These are phyloP conservation scores for Starmerella apis DNA, from an alignment of 805 yeast species.

Conservation along the genomic window DNA sequence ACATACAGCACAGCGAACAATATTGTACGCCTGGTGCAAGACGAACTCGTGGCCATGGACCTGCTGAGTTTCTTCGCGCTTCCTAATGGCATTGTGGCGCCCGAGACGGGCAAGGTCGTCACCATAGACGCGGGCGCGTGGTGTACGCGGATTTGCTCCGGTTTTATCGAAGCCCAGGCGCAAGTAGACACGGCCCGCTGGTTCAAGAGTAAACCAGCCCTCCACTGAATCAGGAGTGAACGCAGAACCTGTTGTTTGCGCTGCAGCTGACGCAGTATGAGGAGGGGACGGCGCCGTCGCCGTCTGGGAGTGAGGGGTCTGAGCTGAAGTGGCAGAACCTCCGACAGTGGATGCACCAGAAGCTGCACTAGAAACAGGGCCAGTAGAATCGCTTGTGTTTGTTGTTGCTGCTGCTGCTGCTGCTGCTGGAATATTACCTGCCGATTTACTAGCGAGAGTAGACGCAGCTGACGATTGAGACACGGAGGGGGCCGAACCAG, in stretches of 20 bases:
- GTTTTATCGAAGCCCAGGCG: slow-evolving; percentile 72
- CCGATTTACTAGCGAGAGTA: not conserved
- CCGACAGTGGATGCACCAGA: not conserved
- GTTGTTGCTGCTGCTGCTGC: not conserved
- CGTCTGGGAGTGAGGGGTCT: not conserved
- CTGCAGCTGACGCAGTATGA: not conserved
- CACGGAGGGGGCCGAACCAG: not conserved
- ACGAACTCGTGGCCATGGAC: slow-evolving; percentile 96
- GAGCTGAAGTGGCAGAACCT: not conserved
- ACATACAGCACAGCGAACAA: slow-evolving; percentile 96
- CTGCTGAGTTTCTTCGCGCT: slow-evolving; percentile 74
- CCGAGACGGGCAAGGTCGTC: slow-evolving; percentile 44
- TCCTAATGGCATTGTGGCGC: slow-evolving; percentile 96
- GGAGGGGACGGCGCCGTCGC: not conserved
- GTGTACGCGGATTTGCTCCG: slow-evolving; percentile 31
- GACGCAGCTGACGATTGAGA: not conserved
- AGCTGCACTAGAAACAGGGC: not conserved
- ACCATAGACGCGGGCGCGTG: slow-evolving; percentile 28
- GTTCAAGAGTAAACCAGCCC: slow-evolving; percentile 86
- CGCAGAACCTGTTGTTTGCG: slow-evolving; percentile 15
- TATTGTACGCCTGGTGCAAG: slow-evolving; percentile 77
- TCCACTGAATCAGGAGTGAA: slow-evolving; percentile 36
- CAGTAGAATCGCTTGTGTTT: not conserved
- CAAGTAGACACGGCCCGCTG: slow-evolving; percentile 79
- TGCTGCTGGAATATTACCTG: too few relatives aligned